Evolutionary conservation across 2,329 filamentous ascomycete species (phyloP).

Genomic region (Aureobasidium subglaciale): DNA sequence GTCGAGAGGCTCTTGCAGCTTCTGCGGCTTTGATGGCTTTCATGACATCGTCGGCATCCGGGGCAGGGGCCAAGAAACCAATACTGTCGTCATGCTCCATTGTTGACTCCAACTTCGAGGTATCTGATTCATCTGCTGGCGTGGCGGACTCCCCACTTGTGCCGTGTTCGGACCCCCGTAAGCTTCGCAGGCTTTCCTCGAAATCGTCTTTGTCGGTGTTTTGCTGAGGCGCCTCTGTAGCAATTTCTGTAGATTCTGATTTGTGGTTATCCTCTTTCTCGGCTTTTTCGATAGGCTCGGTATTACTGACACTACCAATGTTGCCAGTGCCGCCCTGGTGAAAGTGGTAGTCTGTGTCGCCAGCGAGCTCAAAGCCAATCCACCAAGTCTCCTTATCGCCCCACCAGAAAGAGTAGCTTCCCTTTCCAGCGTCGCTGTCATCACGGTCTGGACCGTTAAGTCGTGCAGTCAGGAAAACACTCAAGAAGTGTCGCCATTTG

Average conservation of each 20-base stretch:
- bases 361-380: conserved; percentile 42
- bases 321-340: conserved; percentile 35
- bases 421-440: conserved; percentile 31
- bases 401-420: conserved; percentile 27
- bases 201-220: neutral
- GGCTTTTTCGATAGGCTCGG: neutral
- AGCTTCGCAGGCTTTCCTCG: neutral
- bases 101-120: neutral
- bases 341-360: conserved; percentile 38
- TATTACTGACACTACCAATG: conserved; percentile 27
- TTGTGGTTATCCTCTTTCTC: neutral
- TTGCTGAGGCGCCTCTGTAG: neutral
- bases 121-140: too few relatives aligned
- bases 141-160: too few relatives aligned
- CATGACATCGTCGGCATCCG: neutral
- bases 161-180: neutral
- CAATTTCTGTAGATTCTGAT: neutral
- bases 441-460: conserved; percentile 41
- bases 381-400: conserved; percentile 47
- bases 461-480: conserved; percentile 35
- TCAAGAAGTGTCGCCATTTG: conserved; percentile 41
- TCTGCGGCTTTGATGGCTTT: conserved; percentile 1
- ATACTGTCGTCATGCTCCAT: neutral
- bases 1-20: neutral
- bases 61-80: neutral